Percentiles rank a stretch among this genome's conserved stretches.
phyloP scores from a whole-genome alignment of 371 early-diverging fungal genomes.

The Entomophthora muscae region DNA sequence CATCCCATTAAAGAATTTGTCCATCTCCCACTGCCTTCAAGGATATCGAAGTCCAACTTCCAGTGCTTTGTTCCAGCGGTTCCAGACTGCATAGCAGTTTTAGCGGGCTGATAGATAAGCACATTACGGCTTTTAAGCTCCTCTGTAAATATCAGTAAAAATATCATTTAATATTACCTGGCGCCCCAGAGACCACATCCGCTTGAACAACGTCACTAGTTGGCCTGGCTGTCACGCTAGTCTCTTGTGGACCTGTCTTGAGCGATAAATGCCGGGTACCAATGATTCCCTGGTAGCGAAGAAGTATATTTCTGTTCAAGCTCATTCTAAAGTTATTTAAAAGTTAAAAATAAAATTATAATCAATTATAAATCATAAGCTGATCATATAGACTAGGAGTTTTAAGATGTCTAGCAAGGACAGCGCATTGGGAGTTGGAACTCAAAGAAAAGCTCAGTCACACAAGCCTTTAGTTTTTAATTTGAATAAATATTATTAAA shows the following conservation, averaged over 20 bases:
- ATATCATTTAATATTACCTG: not conserved
- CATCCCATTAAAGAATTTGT: conserved; percentile 90
- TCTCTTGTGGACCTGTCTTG: not conserved
- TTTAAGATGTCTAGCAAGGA: too few relatives aligned
- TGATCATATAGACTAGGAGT: too few relatives aligned
- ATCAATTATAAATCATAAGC: too few relatives aligned
- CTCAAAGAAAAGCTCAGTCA: too few relatives aligned
- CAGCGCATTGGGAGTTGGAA: too few relatives aligned
- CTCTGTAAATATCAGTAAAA: conserved; percentile 16
- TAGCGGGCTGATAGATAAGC: conserved; percentile 68
- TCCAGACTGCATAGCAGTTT: conserved; percentile 76
- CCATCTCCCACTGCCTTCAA: conserved; percentile 64
- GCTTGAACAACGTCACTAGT: not conserved
- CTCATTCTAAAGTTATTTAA: too few relatives aligned
- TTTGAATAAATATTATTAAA: too few relatives aligned
- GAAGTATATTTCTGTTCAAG: too few relatives aligned
- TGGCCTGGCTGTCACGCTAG: not conserved
- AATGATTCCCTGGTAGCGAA: too few relatives aligned
- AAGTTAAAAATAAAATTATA: too few relatives aligned
- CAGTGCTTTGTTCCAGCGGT: conserved; percentile 56
- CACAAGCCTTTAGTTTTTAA: too few relatives aligned
- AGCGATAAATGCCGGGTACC: too few relatives aligned
- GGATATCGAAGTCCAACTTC: conserved; percentile 75
- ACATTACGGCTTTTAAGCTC: conserved; percentile 45
- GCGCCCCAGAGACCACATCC: conserved; percentile 2